Conservation (phyloP, 805 yeast species). For the Metschnikowia sp. region DNA sequence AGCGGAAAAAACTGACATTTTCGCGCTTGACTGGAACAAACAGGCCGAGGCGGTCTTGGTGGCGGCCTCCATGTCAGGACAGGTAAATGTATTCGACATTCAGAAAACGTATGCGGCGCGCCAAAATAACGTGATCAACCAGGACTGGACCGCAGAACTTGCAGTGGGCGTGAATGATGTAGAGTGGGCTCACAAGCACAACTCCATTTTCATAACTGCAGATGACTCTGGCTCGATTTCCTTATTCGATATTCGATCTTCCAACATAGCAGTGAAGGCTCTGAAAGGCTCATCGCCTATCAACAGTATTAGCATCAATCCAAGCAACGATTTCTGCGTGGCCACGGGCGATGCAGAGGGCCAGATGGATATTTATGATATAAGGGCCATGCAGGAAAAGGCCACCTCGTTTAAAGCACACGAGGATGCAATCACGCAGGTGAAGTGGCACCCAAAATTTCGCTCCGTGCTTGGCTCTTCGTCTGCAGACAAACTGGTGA, state of each 20-base stretch:
- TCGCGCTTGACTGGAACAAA: constrained; percentile 74
- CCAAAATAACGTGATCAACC: background rate
- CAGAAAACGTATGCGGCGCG: constrained; percentile 18
- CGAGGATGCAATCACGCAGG: constrained; percentile 53
- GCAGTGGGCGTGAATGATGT: constrained; percentile 62
- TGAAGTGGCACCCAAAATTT: constrained; percentile 68
- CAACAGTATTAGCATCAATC: constrained; percentile 60
- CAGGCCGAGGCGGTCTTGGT: constrained; percentile 57
- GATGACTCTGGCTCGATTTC: constrained; percentile 54
- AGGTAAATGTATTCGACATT: constrained; percentile 66
- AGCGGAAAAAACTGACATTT: constrained; percentile 46
- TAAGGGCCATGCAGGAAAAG: constrained; percentile 37
- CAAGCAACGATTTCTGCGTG: constrained; percentile 50
- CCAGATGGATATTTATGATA: constrained; percentile 57
- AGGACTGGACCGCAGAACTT: constrained; percentile 6
- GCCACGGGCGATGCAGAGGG: constrained; percentile 70
- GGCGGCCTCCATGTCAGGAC: constrained; percentile 63
- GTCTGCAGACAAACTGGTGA: constrained; percentile 61
- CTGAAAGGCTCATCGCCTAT: constrained; percentile 34
- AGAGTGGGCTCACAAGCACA: constrained; percentile 64
- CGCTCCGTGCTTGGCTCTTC: constrained; percentile 59
- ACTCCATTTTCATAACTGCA: constrained; percentile 56
- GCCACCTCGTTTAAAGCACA: constrained; percentile 34
- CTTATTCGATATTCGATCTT: constrained; percentile 24
- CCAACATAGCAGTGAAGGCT: background rate